Conservation (phyloP, 2,329 filamentous ascomycete species). For the Xylariaceae sp. region DNA sequence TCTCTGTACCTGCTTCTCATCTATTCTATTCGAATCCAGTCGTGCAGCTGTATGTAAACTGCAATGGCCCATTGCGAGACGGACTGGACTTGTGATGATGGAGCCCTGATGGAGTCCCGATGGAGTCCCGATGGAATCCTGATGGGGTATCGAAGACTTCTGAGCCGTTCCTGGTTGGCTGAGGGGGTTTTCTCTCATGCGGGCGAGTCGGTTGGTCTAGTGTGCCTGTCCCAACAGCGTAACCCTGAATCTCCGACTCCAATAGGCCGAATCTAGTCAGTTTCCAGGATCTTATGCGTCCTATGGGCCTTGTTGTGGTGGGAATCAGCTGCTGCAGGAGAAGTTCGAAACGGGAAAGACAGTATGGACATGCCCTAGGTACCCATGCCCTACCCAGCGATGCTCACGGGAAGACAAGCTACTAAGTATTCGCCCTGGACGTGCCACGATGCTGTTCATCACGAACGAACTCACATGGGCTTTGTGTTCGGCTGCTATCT, state of each 20-base stretch:
- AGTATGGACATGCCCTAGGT: constrained; percentile 7
- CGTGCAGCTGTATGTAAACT: constrained; percentile 23
- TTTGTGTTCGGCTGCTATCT: constrained; percentile 7
- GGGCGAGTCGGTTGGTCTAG: constrained; percentile 19
- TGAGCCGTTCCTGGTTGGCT: constrained; percentile 19
- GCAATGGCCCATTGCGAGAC: constrained; percentile 23
- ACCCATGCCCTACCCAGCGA: constrained; percentile 11
- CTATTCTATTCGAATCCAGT: constrained; percentile 17
- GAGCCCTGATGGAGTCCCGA: no score
- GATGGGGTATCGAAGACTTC: constrained; percentile 21
- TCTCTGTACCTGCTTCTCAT: constrained; percentile 28
- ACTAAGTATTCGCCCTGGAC: constrained; percentile 12
- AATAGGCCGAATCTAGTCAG: constrained; percentile 15
- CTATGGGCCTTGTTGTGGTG: constrained; percentile 9
- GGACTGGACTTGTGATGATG: constrained; percentile 11
- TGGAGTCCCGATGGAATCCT: background rate
- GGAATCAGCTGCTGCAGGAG: constrained; percentile 28
- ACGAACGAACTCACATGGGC: constrained; percentile 16
- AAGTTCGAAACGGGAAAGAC: constrained; percentile 26
- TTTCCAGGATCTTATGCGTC: constrained; percentile 17
- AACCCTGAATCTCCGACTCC: constrained; percentile 16
- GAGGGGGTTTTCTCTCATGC: constrained; percentile 19
- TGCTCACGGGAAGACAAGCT: constrained; percentile 21
- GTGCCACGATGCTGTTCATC: constrained; percentile 21
- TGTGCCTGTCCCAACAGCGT: constrained; percentile 25